Evolutionary conservation across 768 basidiomycete species (phyloP), one percentile per base, ranked within the genome.

Genomic region (Saitozyma podzolica): DNA sequence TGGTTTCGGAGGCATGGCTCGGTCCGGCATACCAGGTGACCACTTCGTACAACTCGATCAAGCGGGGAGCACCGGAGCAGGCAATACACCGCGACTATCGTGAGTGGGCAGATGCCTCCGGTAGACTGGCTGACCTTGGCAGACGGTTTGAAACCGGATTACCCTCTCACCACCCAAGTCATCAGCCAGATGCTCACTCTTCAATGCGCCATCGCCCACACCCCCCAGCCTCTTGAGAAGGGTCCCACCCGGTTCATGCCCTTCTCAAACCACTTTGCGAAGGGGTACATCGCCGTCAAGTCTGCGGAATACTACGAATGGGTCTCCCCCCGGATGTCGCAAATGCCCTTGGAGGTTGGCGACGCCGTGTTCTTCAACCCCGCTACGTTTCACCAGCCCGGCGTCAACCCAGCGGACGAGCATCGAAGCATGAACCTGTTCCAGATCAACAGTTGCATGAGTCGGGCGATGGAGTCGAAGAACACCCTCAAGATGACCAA

Each of bases 301-400:
- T 50, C 45, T 9, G 59, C 40, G 5, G 59, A 62, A 16, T 68
- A 58, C 56, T 42, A 59, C n/a, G 49, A 62, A n/a, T 54, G 29
- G n/a, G 47, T 65, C 49, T 1, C 54, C 7, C 43, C 40, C 2
- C 37, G 29, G 17, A 56, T 62, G 63, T 43, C 56, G 10, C 67
- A 68, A 42, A 29, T 62, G 8, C 40, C 39, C 39, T 60, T 68
- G 19, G 19, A 52, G 14, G 40, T 11, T 16, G 67, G 67, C 13
- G 67, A 68, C 48, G 67, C 60, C 39, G 45, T 65, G 9, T 68
- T 64, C 56, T 68, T 68, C 67, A 68, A 68, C 47, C 67, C 67
- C n/a, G 63, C 64, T 13, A 41, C 50, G 6, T 61, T 57, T 52
- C 67, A 68, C 52, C 50, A 51, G 16, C 50, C 67, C 14, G 67